phyloP scores from a whole-genome alignment of 495 filamentous ascomycete species.

The Chaetomidium leptoderma region DNA sequence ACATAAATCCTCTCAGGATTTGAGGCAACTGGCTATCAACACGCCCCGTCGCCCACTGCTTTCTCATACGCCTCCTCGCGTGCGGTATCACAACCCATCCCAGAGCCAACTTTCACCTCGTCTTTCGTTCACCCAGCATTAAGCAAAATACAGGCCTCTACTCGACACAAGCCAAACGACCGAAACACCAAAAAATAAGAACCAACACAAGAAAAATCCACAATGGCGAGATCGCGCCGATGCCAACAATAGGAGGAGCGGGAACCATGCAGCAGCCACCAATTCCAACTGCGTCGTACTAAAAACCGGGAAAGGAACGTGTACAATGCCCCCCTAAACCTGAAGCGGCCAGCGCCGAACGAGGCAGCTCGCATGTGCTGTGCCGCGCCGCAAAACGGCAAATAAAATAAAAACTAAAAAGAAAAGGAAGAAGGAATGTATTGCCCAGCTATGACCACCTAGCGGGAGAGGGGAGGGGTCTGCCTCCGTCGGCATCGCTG shows the following conservation, averaged over 20 bases:
- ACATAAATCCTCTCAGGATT: neutral
- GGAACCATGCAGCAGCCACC: slow-evolving; percentile 12
- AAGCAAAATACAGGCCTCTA: slow-evolving; percentile 13
- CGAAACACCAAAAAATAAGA: slow-evolving; percentile 6
- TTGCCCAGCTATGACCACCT: neutral
- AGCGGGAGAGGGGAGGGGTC: neutral
- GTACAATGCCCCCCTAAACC: slow-evolving; percentile 4
- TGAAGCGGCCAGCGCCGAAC: neutral
- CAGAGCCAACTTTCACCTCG: neutral
- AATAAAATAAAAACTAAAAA: neutral
- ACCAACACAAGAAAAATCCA: neutral
- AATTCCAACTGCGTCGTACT: slow-evolving; percentile 3
- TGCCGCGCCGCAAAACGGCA: neutral
- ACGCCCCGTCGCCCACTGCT: neutral
- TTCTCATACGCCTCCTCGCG: neutral
- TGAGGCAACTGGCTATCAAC: slow-evolving; percentile 1
- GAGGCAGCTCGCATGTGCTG: neutral
- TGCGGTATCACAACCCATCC: neutral
- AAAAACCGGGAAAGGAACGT: slow-evolving; percentile 4
- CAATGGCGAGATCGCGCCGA: slow-evolving; percentile 4
- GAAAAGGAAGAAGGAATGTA: slow-evolving; percentile 3
- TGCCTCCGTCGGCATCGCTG: neutral
- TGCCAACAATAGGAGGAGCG: slow-evolving; percentile 10
- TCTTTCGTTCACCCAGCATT: slow-evolving; percentile 4
- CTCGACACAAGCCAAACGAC: slow-evolving; percentile 9